These are phyloP conservation scores for Plasmopara halstedii DNA, from an alignment of 352 stramenopile species.

Conservation along the genomic window DNA sequence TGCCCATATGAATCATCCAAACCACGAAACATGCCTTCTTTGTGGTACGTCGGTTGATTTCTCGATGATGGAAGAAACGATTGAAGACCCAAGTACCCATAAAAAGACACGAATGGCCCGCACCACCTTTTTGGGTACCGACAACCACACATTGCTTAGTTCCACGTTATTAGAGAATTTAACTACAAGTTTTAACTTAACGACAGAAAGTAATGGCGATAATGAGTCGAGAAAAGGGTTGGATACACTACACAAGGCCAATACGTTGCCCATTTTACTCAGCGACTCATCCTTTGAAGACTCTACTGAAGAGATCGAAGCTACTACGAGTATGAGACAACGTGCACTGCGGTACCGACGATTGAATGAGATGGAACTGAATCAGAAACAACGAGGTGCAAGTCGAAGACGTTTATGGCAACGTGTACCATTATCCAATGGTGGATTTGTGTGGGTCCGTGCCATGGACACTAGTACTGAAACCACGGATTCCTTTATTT, in stretches of 20 bases:
- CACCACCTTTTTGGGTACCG: constrained; percentile 20
- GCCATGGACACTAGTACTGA: constrained; percentile 23
- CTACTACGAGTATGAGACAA: constrained; percentile 35
- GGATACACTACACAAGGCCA: constrained; percentile 19
- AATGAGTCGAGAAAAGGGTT: constrained; percentile 5
- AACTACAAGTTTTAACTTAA: constrained; percentile 5
- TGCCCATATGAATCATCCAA: constrained; percentile 66
- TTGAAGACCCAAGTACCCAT: constrained; percentile 18
- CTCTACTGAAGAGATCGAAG: constrained; percentile 18
- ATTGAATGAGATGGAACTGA: constrained; percentile 63
- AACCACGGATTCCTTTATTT: constrained; percentile 34
- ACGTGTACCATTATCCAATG: constrained; percentile 43
- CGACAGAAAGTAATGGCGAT: constrained; percentile 1
- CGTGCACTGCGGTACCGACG: constrained; percentile 49
- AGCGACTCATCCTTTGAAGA: constrained; percentile 18
- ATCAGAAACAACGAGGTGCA: constrained; percentile 52
- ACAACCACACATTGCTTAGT: constrained; percentile 24
- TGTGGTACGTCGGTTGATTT: constrained; percentile 58
- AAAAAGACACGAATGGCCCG: constrained; percentile 12
- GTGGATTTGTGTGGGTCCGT: constrained; percentile 57
- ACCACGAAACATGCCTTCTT: constrained; percentile 47
- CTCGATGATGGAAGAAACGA: constrained; percentile 31
- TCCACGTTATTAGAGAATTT: constrained; percentile 26
- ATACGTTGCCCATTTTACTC: constrained; percentile 21
- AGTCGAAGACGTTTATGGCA: constrained; percentile 50